Conservation (phyloP, 2,329 filamentous ascomycete genomes). For the Beauveria sp. region DNA sequence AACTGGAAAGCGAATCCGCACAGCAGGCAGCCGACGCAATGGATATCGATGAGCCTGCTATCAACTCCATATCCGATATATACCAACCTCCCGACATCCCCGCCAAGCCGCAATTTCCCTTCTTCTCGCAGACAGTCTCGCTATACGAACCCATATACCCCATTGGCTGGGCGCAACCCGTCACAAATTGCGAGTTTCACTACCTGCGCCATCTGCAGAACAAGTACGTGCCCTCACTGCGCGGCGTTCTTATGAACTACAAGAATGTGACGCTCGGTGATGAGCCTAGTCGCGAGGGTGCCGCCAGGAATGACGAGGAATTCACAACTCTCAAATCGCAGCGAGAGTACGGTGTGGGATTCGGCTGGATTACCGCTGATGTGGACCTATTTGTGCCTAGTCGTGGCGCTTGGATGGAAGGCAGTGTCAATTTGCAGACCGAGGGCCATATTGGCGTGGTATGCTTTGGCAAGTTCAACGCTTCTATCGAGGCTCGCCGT, state of each 20-base stretch:
- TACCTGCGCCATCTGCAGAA: slow-evolving; percentile 69
- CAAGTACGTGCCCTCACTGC: slow-evolving; percentile 65
- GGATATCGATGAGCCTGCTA: slow-evolving; percentile 29
- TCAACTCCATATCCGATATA: slow-evolving; percentile 24
- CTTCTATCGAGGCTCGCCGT: slow-evolving; percentile 69
- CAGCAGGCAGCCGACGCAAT: slow-evolving; percentile 26
- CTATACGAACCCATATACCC: slow-evolving; percentile 73
- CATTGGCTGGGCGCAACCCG: slow-evolving; percentile 58
- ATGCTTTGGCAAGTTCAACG: slow-evolving; percentile 88
- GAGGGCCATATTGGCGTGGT: slow-evolving; percentile 84
- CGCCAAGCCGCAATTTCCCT: slow-evolving; percentile 51
- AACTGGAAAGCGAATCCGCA: background rate
- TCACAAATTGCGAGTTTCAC: slow-evolving; percentile 65
- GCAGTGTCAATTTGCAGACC: slow-evolving; percentile 76
- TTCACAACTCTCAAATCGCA: slow-evolving; percentile 44
- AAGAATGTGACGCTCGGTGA: slow-evolving; percentile 60
- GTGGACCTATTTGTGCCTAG: slow-evolving; percentile 76
- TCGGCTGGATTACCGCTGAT: slow-evolving; percentile 81
- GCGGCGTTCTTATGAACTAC: slow-evolving; percentile 70
- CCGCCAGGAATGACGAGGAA: slow-evolving; percentile 40
- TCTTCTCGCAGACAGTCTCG: slow-evolving; percentile 71
- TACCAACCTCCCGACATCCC: slow-evolving; percentile 32
- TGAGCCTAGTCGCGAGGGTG: slow-evolving; percentile 41
- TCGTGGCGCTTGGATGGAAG: slow-evolving; percentile 67
- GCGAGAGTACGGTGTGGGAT: slow-evolving; percentile 80